Evolutionary conservation across 805 yeast genomes (phyloP).

Genomic region (Kockiozyma suomiensis): DNA sequence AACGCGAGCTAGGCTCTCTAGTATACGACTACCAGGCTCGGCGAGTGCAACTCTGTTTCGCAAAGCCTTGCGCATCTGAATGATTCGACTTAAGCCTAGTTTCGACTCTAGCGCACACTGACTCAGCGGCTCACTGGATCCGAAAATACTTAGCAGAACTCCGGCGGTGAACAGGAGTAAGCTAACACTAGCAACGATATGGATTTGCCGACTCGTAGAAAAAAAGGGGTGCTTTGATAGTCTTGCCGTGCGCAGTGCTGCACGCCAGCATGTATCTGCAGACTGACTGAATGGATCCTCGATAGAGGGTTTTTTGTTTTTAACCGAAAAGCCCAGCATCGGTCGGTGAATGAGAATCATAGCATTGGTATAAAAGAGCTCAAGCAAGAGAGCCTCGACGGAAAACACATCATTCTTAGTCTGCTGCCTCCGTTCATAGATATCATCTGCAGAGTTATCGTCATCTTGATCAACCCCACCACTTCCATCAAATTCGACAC

Average conservation of each 20-base stretch:
- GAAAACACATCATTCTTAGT: constrained; percentile 12
- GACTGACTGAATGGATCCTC: constrained; percentile 17
- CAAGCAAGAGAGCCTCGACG: constrained; percentile 22
- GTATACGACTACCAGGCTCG: constrained; percentile 14
- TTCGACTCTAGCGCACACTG: constrained; percentile 28
- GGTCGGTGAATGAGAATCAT: constrained; percentile 27
- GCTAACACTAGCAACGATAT: constrained; percentile 21
- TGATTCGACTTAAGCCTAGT: constrained; percentile 25
- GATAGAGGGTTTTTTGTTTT: background rate
- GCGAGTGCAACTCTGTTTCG: background rate
- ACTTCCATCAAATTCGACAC: background rate
- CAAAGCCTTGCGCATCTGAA: constrained; percentile 26
- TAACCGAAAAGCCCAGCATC: constrained; percentile 13
- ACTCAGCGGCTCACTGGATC: constrained; percentile 28
- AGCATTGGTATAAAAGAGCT: constrained; percentile 23
- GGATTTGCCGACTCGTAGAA: constrained; percentile 14
- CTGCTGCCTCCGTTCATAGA: constrained; percentile 7
- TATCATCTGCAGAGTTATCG: background rate
- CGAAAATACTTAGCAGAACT: constrained; percentile 20
- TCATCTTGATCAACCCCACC: constrained; percentile 15
- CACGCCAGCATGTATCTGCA: constrained; percentile 20
- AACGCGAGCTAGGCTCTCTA: constrained; percentile 28
- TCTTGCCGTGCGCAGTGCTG: constrained; percentile 24
- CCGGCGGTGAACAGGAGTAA: constrained; percentile 29
- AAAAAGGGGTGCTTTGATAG: constrained; percentile 15